Conservation (phyloP, 2,329 filamentous ascomycete species). For the Drechslerella dactyloides region DNA sequence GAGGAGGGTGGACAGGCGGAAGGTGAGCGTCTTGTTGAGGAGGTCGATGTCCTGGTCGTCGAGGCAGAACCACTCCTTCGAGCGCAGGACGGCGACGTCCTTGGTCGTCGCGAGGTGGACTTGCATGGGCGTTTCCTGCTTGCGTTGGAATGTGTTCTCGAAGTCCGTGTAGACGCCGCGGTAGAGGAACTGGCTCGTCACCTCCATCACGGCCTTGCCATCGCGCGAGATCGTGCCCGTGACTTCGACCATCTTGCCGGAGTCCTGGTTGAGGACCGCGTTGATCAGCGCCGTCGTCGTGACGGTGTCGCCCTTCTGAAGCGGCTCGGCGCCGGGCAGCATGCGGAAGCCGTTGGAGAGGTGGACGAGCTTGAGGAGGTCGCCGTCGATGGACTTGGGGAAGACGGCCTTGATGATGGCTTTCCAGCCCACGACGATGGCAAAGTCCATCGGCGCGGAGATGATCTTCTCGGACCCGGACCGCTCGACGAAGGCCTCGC, state of each 20-base stretch:
- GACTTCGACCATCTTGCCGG: conserved; percentile 99
- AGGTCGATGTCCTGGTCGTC: conserved; percentile 85
- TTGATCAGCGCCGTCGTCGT: conserved; percentile 95
- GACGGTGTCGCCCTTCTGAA: conserved; percentile 93
- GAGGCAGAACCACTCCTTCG: conserved; percentile 96
- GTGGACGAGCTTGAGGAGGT: conserved; percentile 93
- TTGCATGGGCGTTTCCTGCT: conserved; percentile 93
- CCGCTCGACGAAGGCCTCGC: conserved; percentile 94
- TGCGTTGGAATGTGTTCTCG: conserved; percentile 98
- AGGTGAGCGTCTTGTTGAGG: conserved; percentile 89
- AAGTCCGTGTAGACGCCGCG: conserved; percentile 90
- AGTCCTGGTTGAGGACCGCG: conserved; percentile 95
- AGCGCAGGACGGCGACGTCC: conserved; percentile 90
- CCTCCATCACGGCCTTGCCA: conserved; percentile 89
- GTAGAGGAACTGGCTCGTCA: conserved; percentile 98
- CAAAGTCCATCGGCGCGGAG: conserved; percentile 97
- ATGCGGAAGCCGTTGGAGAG: conserved; percentile 98
- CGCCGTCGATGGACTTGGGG: conserved; percentile 92
- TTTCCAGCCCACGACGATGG: conserved; percentile 98
- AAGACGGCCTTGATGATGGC: conserved; percentile 99
- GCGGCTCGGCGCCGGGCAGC: conserved; percentile 89
- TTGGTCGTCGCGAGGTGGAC: conserved; percentile 84
- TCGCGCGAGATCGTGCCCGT: conserved; percentile 91
- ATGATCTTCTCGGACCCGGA: conserved; percentile 80
- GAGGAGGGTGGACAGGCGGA: conserved; percentile 90